phyloP scores from a whole-genome alignment of 2,329 filamentous ascomycete species.

The Eutypella sp. region DNA sequence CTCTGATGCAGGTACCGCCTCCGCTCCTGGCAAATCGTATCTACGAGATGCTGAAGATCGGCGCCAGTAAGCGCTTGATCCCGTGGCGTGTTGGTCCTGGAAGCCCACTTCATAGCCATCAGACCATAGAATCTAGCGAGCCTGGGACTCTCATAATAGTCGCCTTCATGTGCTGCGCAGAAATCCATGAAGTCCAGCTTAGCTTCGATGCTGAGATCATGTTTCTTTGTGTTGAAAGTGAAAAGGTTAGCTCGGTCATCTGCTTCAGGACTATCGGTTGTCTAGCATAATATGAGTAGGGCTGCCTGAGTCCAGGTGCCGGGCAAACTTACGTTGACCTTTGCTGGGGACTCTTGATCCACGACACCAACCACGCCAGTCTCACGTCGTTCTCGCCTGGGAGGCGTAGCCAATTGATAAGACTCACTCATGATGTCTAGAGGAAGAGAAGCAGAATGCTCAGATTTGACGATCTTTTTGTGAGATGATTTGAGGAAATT shows the following conservation, averaged over 20 bases:
- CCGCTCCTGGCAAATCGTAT: conserved; percentile 8
- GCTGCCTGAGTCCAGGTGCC: neutral
- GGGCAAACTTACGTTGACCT: conserved; percentile 1
- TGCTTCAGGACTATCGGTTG: neutral
- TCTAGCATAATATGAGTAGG: neutral
- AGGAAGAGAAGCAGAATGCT: neutral
- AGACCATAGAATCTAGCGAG: conserved; percentile 4
- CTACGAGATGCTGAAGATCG: too few relatives aligned
- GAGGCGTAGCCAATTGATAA: neutral
- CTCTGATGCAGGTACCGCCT: conserved; percentile 4
- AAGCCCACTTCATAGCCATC: conserved; percentile 2
- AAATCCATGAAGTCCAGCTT: conserved; percentile 7
- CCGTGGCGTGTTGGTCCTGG: neutral
- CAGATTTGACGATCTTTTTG: too few relatives aligned
- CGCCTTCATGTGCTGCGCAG: conserved; percentile 6
- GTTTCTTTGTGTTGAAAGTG: too few relatives aligned
- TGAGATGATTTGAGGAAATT: too few relatives aligned
- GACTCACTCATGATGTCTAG: conserved; percentile 1
- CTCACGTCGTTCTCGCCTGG: neutral
- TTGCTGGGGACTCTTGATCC: neutral
- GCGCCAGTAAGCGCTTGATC: conserved; percentile 3
- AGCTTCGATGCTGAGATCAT: neutral
- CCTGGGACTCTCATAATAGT: conserved; percentile 5
- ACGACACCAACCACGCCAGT: neutral
- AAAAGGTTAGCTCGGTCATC: too few relatives aligned